Percentiles rank a stretch among this genome's conserved stretches.
phyloP scores from a whole-genome alignment of 805 yeast genomes.

The Lachancea cidri region DNA sequence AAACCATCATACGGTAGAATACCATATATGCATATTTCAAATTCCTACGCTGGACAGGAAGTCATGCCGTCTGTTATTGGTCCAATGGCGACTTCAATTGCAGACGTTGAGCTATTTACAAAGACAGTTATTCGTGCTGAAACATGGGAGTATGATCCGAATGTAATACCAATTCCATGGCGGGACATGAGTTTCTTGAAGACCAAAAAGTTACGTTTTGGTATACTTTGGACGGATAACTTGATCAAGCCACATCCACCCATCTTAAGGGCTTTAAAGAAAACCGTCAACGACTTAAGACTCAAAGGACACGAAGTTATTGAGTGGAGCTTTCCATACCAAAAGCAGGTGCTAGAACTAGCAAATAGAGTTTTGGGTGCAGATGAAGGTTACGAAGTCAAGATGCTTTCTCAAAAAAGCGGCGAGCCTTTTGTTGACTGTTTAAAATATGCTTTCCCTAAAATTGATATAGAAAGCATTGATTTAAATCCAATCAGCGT shows the following conservation, averaged over 20 bases:
- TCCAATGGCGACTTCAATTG: conserved; percentile 46
- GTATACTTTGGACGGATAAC: conserved; percentile 42
- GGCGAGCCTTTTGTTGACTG: conserved; percentile 34
- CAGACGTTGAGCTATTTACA: conserved; percentile 47
- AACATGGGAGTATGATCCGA: conserved; percentile 49
- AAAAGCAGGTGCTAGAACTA: conserved; percentile 22
- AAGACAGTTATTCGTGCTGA: conserved; percentile 36
- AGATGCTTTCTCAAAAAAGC: conserved; percentile 23
- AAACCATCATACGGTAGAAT: conserved; percentile 20
- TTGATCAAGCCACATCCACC: conserved; percentile 52
- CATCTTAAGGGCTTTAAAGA: conserved; percentile 40
- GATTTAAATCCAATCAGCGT: conserved; percentile 7
- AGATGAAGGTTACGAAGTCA: conserved; percentile 34
- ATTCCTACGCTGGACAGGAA: conserved; percentile 45
- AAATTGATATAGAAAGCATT: conserved; percentile 5
- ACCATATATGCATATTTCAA: conserved; percentile 33
- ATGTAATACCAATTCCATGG: conserved; percentile 49
- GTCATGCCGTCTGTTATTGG: conserved; percentile 54
- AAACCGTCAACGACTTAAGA: conserved; percentile 21
- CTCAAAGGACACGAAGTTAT: conserved; percentile 40
- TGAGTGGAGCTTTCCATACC: conserved; percentile 37
- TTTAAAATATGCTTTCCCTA: conserved; percentile 24
- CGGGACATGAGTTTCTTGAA: conserved; percentile 24
- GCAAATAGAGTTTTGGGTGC: conserved; percentile 30
- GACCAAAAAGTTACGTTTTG: conserved; percentile 38